Evolutionary conservation across 805 yeast species (phyloP), one percentile per base, ranked within the genome.

Genomic region (Candida hungchunana): DNA sequence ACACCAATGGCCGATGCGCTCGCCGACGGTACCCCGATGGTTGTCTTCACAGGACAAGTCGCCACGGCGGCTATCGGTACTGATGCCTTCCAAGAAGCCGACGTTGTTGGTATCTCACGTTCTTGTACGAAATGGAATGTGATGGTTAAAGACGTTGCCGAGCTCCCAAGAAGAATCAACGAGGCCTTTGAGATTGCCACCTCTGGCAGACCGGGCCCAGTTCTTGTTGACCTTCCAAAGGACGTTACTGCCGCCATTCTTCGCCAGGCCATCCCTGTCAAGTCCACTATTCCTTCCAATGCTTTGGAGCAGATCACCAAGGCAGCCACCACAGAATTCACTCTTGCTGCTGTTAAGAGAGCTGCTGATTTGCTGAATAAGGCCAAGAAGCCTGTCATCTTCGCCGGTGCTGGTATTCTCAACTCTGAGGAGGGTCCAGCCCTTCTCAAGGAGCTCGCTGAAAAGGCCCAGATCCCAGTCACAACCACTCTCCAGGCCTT

Each of bases 61-160:
- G 85, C 96, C 39, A 93, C 98, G 23, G 66, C 82, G 37, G 89
- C 96, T 29, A 93, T 93, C 52, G 98, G 98, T 56, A 90, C 97
- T 11, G 98, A 93, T 62, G 95, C 97, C 18, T 93, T 93, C 81
- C 98, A 93, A 71, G 98, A 93, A 69, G 98, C 98, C 33, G 98
- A 93, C 58, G 94, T 90, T 36, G 77, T 93, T 31, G 98, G 97
- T 53, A 93, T 93, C 55, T 86, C 97, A 5, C 77, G 98, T 59
- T 80, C 96, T 7, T 93, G 98, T 71, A 88, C 98, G 43, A 93
- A 93, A 64, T 93, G 98, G 98, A 93, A 94, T 58, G 97, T 89
- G 26, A 93, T 93, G 98, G 97, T 93, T 40, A 93, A 87, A 64
- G 75, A 75, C 57, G 90, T 93, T 34, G 90, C 89, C 36, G 98